Conservation (phyloP, 306 rosid genomes). For the Fragaria nilgerrensis region DNA sequence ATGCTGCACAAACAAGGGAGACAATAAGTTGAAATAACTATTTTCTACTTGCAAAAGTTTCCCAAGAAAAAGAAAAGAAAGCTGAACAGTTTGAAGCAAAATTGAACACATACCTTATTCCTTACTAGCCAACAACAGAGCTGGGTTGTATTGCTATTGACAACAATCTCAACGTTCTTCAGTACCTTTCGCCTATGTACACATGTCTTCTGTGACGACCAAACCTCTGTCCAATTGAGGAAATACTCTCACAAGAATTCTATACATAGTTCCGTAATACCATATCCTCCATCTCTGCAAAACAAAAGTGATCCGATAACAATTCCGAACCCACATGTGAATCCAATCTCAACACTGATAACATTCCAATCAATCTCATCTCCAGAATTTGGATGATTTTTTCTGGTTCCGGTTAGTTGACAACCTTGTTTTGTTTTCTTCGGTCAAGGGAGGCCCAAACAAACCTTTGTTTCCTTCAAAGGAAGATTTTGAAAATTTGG, state of each 20-base stretch:
- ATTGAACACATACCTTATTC: no score
- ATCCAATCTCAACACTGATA: not conserved
- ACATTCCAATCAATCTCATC: not conserved
- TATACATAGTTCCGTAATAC: not conserved
- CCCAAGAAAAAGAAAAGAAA: no score
- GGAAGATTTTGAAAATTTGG: not conserved
- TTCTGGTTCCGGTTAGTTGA: not conserved
- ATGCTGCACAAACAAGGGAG: no score
- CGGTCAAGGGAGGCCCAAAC: constrained; percentile 28
- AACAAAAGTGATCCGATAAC: not conserved
- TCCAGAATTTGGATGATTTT: not conserved
- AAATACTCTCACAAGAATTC: not conserved
- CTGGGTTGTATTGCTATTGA: no score
- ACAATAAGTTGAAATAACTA: no score
- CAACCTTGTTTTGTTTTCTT: not conserved
- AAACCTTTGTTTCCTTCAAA: constrained; percentile 25
- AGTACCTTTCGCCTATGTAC: not conserved
- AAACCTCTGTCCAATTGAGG: not conserved
- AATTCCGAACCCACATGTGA: not conserved
- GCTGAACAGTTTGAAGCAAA: no score
- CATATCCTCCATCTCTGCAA: not conserved
- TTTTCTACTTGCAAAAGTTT: no score
- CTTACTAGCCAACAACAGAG: no score
- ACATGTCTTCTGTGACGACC: not conserved
- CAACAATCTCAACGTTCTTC: not conserved